A percentile compares a stretch with the other conserved stretches of the same genome.
These are phyloP conservation scores for Pterocarpus santalinus DNA, from an alignment of 306 rosid genomes.

Conservation along the genomic window DNA sequence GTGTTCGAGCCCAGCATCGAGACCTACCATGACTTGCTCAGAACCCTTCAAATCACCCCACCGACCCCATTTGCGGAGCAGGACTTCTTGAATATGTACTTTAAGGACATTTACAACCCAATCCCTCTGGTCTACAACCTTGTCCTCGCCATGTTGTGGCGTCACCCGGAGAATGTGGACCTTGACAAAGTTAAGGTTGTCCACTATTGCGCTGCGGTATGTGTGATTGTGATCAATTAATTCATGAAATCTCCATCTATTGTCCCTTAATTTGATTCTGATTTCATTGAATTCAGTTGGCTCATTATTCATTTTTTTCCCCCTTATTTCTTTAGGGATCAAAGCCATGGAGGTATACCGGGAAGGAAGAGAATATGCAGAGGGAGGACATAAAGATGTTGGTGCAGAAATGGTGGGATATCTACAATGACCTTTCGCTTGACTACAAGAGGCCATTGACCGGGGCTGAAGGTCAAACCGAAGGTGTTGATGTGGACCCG, in stretches of 20 bases:
- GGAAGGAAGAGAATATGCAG: conserved; percentile 81
- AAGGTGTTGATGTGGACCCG: conserved; percentile 49
- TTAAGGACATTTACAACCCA: conserved; percentile 61
- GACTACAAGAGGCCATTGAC: conserved; percentile 50
- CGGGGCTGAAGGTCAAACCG: neutral
- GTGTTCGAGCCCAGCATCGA: conserved; percentile 64
- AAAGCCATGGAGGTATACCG: conserved; percentile 89
- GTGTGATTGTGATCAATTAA: neutral
- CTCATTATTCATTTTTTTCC: no score
- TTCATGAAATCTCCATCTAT: no score
- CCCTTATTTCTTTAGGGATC: conserved; percentile 62
- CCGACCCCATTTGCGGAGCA: conserved; percentile 86
- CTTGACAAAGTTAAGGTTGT: conserved; percentile 66
- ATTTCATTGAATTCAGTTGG: neutral
- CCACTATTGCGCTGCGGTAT: conserved; percentile 84
- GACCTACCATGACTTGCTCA: conserved; percentile 57
- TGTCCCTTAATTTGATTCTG: no score
- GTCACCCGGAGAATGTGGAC: conserved; percentile 74
- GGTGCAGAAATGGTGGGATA: conserved; percentile 81
- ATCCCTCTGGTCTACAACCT: conserved; percentile 67
- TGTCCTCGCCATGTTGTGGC: conserved; percentile 85
- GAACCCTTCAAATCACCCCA: conserved; percentile 50
- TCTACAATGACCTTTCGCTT: conserved; percentile 64
- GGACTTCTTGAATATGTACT: conserved; percentile 78
- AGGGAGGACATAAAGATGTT: conserved; percentile 82